phyloP scores from a whole-genome alignment of 2,329 filamentous ascomycete genomes.

The Phaeosphaeria sp. region DNA sequence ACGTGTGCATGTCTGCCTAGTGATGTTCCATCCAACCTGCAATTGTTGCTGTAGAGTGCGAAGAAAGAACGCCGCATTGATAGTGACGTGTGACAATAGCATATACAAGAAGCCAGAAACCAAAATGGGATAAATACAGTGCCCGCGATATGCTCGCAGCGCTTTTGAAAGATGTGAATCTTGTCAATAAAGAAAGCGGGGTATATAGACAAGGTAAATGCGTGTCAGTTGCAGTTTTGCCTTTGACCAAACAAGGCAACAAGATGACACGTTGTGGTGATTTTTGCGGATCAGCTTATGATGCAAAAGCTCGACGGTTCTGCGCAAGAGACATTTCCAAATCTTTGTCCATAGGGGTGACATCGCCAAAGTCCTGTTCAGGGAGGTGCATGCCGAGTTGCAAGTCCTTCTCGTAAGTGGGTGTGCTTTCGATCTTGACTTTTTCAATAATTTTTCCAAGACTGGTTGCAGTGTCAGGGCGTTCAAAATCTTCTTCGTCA shows the following conservation, averaged over 20 bases:
- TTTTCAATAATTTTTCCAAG: conserved; percentile 53
- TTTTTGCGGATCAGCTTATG: not conserved
- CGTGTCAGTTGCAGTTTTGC: not conserved
- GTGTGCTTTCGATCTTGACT: conserved; percentile 55
- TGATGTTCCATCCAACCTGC: not conserved
- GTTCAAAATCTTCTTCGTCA: conserved; percentile 55
- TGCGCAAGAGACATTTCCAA: conserved; percentile 38
- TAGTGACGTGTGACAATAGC: not conserved
- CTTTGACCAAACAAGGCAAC: not conserved
- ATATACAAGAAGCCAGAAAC: not conserved
- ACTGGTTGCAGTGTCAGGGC: conserved; percentile 49
- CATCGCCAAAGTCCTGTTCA: conserved; percentile 17
- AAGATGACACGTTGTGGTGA: not conserved
- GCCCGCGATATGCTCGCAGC: not conserved
- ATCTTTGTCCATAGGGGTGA: conserved; percentile 35
- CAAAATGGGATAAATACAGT: not conserved
- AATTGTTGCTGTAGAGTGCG: not conserved
- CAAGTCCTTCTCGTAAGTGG: conserved; percentile 48
- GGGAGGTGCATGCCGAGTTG: conserved; percentile 32
- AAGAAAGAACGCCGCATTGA: not conserved
- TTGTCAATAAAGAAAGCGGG: not conserved
- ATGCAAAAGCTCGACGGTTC: conserved; percentile 18
- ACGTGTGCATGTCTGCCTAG: not conserved
- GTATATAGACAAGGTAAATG: not conserved
- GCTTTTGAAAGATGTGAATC: too few relatives aligned